Conservation (phyloP, 345 rosid genomes). For the Mallotus nudiflorus region DNA sequence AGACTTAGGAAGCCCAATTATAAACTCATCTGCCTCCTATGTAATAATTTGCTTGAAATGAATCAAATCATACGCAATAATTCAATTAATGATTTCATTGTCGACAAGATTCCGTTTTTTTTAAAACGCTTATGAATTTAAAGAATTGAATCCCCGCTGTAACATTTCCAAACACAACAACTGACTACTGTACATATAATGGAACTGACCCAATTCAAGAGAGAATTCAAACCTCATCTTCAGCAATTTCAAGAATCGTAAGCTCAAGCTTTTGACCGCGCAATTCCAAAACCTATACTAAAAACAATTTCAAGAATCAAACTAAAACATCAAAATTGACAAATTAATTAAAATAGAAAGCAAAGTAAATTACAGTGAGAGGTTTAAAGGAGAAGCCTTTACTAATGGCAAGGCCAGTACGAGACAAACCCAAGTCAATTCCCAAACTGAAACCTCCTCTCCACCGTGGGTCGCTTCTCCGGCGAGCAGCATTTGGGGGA, state of each 20-base stretch:
- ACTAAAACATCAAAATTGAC: background rate
- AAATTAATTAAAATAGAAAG: too few species aligned
- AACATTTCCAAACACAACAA: too few species aligned
- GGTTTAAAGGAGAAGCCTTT: conserved; percentile 79
- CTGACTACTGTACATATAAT: too few species aligned
- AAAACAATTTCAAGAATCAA: background rate
- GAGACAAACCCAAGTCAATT: conserved; percentile 75
- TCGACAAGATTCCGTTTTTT: background rate
- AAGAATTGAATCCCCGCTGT: too few species aligned
- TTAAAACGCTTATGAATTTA: too few species aligned
- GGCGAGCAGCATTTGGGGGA: conserved; percentile 75
- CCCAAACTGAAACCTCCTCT: conserved; percentile 91
- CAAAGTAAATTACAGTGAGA: conserved; percentile 47
- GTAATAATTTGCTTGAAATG: too few species aligned
- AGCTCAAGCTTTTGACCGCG: conserved; percentile 82
- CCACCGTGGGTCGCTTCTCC: conserved; percentile 58
- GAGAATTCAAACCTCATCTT: conserved; percentile 74
- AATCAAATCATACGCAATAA: too few species aligned
- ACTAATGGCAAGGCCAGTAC: conserved; percentile 80
- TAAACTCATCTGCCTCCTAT: conserved; percentile 83
- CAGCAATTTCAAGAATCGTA: conserved; percentile 63
- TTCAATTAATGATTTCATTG: too few species aligned
- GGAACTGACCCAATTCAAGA: too few species aligned
- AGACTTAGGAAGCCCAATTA: conserved; percentile 83
- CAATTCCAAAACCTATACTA: conserved; percentile 62